These are phyloP conservation scores for Psilocybe mexicana DNA, from an alignment of 1,284 basidiomycete species.

Conservation along the genomic window DNA sequence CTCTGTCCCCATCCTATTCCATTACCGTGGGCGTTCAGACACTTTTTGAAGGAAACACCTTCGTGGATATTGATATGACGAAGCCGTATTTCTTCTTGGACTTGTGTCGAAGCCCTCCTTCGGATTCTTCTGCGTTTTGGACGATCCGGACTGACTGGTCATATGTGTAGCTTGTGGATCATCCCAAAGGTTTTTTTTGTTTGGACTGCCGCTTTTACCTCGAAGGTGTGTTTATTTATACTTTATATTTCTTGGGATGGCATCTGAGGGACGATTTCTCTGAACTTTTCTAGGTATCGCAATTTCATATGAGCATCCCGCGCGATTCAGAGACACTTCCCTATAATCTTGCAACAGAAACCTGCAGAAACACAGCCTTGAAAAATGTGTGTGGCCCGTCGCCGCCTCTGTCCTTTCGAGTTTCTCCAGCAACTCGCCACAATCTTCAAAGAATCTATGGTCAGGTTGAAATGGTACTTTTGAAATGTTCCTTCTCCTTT, in stretches of 20 bases:
- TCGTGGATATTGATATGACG: not conserved
- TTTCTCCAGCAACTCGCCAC: too few relatives aligned
- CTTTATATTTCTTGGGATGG: not conserved
- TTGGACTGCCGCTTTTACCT: not conserved
- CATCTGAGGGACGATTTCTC: too few relatives aligned
- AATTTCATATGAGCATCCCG: too few relatives aligned
- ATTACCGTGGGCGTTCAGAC: not conserved
- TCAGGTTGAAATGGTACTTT: too few relatives aligned
- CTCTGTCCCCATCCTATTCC: too few relatives aligned
- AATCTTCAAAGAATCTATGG: too few relatives aligned
- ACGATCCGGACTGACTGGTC: not conserved
- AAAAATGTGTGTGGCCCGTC: too few relatives aligned
- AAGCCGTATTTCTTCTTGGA: not conserved
- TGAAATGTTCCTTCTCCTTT: not conserved
- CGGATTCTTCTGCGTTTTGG: not conserved
- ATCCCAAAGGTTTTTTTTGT: not conserved
- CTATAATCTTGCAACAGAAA: too few relatives aligned
- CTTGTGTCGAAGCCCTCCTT: not conserved
- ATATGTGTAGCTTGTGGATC: not conserved
- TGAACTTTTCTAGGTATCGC: too few relatives aligned
- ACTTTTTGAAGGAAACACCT: not conserved
- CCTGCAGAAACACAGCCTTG: too few relatives aligned
- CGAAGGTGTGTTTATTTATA: not conserved
- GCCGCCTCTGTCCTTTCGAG: too few relatives aligned
- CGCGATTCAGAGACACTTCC: too few relatives aligned